Evolutionary conservation across 192 early-diverging fungal species (phyloP), one percentile per base, ranked within the genome.

Genomic region (Backusella morwellensis): DNA sequence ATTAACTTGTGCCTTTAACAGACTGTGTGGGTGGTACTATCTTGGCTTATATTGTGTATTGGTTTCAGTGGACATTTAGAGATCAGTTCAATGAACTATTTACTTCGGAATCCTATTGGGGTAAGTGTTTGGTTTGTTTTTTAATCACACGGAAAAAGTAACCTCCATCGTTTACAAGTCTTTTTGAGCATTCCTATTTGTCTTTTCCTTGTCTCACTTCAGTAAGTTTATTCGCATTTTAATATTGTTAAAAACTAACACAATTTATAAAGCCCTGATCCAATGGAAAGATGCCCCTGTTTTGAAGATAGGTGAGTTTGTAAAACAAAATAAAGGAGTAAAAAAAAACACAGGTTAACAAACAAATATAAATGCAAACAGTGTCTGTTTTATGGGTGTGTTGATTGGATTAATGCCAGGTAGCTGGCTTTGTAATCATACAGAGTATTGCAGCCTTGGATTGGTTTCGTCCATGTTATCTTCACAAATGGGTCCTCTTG

Each of bases 1-100:
- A 23, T 6, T 44, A 11, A 66, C 32, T 34, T 26, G 14, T 35
- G 15, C 14, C 12, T 19, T 17, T 21, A 34, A 35, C 23, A 86
- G 95, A 96, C 74, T 86, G 95, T 29, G 68, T 81, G 8, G 95
- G 93, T 70, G 96, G 95, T 21, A 78, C 83, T 17, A 69, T 90
- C 8, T 80, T 97, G 47, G 96, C 93, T 32, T 76, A 80, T 26
- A 63, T 77, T 0, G 81, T 96, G 29, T 92, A 89, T 44, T 84
- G 85, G 44, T 44, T 78, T 14, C 90, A 91, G 40, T 92, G 89
- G 90, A 85, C 74, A 11, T 88, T 82, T 69, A 73, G 72, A 19
- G 73, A 83, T 74, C 41, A 77, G 32, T 76, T 78, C 21, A 74
- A 88, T 71, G 75, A 73, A 21, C 47, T 81, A 11, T 75, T 81